These are phyloP conservation scores for Colletotrichum sp. DNA, from an alignment of 2,329 filamentous ascomycete species.

Conservation along the genomic window DNA sequence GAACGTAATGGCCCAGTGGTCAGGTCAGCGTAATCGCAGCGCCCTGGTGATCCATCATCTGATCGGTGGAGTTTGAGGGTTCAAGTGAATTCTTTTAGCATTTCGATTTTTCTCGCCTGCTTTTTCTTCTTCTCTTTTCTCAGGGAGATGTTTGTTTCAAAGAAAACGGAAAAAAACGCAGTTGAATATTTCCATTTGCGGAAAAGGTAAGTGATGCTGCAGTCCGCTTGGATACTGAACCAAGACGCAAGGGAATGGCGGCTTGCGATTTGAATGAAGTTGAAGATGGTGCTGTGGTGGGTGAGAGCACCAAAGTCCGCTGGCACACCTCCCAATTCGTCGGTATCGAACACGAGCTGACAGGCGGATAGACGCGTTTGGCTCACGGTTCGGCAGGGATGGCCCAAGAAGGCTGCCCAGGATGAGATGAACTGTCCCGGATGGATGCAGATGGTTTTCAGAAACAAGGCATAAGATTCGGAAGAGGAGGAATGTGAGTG, in stretches of 20 bases:
- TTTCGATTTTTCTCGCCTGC: background rate
- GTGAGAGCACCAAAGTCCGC: background rate
- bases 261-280: background rate
- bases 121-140: background rate
- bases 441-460: background rate
- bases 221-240: background rate
- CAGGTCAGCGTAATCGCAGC: background rate
- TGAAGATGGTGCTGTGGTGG: background rate
- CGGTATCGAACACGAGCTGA: background rate
- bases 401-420: background rate
- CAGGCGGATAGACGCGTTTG: background rate
- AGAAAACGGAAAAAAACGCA: too few species aligned
- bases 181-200: background rate
- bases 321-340: background rate
- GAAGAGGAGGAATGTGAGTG: background rate
- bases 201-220: background rate
- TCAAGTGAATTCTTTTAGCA: background rate
- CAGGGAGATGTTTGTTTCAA: background rate
- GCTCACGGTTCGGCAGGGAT: background rate
- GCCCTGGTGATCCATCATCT: background rate
- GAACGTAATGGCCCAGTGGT: background rate
- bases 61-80: background rate
- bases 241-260: background rate
- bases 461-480: background rate
- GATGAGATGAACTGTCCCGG: conserved; percentile 8